phyloP scores from a whole-genome alignment of 257 asterid genomes.

The Solanum ossicruentum region DNA sequence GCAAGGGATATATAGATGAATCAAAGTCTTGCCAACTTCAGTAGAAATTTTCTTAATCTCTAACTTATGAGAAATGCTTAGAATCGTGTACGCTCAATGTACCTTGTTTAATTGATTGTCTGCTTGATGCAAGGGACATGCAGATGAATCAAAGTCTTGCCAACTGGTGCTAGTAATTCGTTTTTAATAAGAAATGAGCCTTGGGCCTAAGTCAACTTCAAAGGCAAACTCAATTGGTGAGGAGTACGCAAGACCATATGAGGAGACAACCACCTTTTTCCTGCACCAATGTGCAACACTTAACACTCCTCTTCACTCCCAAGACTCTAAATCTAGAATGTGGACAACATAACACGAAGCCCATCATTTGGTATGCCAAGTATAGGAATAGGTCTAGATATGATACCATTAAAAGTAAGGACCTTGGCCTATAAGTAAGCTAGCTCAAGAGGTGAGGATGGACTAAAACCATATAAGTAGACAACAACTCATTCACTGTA shows the following conservation, averaged over 20 bases:
- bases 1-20: background rate
- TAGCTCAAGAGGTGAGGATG: no score
- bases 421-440: background rate
- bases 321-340: background rate
- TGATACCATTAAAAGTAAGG: background rate
- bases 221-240: background rate
- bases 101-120: background rate
- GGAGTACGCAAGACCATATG: background rate
- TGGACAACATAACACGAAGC: background rate
- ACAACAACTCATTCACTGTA: no score
- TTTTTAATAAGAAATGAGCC: background rate
- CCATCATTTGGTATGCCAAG: background rate
- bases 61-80: background rate
- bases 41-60: background rate
- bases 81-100: background rate
- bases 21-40: background rate
- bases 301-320: background rate
- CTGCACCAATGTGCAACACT: background rate
- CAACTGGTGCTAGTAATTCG: background rate
- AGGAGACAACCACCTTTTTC: background rate
- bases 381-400: background rate
- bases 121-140: background rate
- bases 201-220: background rate
- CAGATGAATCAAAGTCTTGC: background rate
- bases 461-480: no score